phyloP scores from a whole-genome alignment of 257 asterid species.

The Plantago major region DNA sequence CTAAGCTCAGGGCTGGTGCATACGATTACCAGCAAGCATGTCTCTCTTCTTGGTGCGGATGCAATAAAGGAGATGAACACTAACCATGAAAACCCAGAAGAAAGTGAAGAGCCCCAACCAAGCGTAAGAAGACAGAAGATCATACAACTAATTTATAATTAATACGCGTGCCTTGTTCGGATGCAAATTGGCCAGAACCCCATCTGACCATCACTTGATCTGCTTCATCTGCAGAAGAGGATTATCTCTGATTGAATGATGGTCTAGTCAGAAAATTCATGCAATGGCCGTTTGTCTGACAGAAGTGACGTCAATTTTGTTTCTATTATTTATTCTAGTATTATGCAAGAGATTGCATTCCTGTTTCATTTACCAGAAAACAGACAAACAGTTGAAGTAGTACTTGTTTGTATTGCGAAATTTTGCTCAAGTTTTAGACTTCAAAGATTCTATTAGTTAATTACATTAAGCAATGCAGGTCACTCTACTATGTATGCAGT shows the following conservation, averaged over 20 bases:
- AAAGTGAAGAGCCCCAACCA: slow-evolving; percentile 61
- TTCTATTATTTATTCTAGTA: slow-evolving; percentile 1
- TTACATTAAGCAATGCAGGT: neutral
- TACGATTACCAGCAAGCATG: slow-evolving; percentile 72
- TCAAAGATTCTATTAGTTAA: neutral
- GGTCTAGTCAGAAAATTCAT: slow-evolving; percentile 13
- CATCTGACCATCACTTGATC: slow-evolving; percentile 20
- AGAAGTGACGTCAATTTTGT: slow-evolving; percentile 29
- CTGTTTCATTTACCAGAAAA: neutral
- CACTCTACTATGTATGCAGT: no score
- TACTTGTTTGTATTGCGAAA: neutral
- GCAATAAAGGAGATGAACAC: slow-evolving; percentile 45
- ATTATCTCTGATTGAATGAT: slow-evolving; percentile 19
- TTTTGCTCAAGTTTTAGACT: neutral
- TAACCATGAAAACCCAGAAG: slow-evolving; percentile 15
- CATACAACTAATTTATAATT: slow-evolving; percentile 39
- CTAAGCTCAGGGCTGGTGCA: slow-evolving; percentile 99
- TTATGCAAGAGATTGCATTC: neutral
- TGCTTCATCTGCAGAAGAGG: slow-evolving; percentile 49
- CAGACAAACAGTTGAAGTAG: neutral
- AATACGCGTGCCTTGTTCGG: no score
- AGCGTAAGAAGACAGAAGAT: slow-evolving; percentile 83
- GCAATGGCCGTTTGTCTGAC: neutral
- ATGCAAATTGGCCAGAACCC: slow-evolving; percentile 24
- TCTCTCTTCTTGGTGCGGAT: slow-evolving; percentile 73